phyloP scores from a whole-genome alignment of 306 rosid genomes.

The Corylus heterophylla region DNA sequence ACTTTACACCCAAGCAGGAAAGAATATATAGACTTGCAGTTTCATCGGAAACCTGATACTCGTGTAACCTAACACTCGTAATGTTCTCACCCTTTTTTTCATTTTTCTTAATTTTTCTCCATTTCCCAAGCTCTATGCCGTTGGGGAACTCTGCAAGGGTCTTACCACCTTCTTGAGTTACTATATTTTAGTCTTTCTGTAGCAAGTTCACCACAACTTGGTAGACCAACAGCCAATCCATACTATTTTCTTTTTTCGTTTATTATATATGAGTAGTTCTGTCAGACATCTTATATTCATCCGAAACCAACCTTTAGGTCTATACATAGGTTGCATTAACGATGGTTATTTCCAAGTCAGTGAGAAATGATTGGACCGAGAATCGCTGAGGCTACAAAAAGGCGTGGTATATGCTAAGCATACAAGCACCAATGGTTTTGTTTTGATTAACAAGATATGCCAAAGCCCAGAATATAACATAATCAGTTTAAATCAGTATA shows the following conservation, averaged over 20 bases:
- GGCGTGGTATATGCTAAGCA: neutral
- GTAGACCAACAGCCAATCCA: neutral
- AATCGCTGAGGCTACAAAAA: neutral
- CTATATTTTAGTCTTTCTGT: no score
- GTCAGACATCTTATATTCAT: neutral
- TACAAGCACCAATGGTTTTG: constrained; percentile 1
- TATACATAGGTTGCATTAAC: neutral
- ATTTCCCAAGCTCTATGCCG: no score
- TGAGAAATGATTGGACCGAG: neutral
- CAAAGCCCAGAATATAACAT: constrained; percentile 16
- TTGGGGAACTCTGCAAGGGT: no score
- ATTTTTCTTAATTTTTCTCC: no score
- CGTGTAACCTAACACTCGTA: neutral
- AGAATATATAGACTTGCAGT: no score
- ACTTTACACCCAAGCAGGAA: neutral
- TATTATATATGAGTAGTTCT: neutral
- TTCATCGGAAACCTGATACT: no score
- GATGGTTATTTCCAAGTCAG: neutral
- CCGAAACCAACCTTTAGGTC: neutral
- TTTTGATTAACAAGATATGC: neutral
- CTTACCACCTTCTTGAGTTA: no score
- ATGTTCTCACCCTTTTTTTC: neutral
- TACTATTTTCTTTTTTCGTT: neutral
- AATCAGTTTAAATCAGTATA: constrained; percentile 24
- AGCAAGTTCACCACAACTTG: neutral